These are phyloP conservation scores for Sechiopsis laciniata DNA, from an alignment of 306 rosid species.

Conservation along the genomic window DNA sequence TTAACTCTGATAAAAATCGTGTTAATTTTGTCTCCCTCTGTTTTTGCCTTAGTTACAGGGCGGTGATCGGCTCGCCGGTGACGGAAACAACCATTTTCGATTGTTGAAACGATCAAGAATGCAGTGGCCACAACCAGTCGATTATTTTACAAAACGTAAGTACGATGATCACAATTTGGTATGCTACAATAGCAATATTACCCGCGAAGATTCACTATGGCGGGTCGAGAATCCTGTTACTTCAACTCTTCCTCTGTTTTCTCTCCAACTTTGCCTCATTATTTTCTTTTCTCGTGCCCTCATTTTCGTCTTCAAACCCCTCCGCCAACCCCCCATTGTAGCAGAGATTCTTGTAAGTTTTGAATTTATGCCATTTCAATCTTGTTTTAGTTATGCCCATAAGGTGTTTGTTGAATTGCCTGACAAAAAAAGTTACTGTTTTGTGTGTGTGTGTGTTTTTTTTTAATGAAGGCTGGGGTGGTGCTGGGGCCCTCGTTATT, in stretches of 20 bases:
- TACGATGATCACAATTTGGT: neutral
- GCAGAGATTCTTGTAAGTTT: conserved; percentile 35
- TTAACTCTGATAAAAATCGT: neutral
- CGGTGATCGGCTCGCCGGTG: neutral
- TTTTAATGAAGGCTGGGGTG: conserved; percentile 32
- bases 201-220: conserved; percentile 24
- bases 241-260: conserved; percentile 17
- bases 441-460: too few relatives aligned
- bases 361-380: too few relatives aligned
- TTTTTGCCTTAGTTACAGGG: too few relatives aligned
- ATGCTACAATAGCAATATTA: conserved; percentile 27
- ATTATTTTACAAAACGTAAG: neutral
- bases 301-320: conserved; percentile 19
- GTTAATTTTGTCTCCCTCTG: neutral
- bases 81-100: neutral
- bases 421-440: neutral
- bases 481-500: conserved; percentile 28
- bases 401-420: neutral
- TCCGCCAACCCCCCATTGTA: conserved; percentile 33
- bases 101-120: neutral
- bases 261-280: conserved; percentile 25
- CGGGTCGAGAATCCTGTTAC: conserved; percentile 26
- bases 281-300: conserved; percentile 26
- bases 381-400: neutral
- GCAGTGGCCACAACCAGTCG: neutral